Base-by-base conservation (phyloP, 345 rosid genomes). In the Ricinus communis region DNA sequence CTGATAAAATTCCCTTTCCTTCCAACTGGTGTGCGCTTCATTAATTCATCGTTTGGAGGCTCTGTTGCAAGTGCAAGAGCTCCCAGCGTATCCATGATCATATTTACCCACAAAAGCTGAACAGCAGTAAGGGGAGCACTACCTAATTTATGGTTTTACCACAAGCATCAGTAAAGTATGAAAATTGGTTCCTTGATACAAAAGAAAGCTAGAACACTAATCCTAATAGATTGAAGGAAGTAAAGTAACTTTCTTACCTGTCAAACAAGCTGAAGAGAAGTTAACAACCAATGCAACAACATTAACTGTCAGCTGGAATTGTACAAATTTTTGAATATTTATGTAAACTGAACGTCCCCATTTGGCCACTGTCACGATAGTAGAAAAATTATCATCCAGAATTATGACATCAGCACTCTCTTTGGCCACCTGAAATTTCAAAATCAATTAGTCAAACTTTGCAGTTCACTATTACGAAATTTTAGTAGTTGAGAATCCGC, bases 321-420 rank as follows among this genome's bases (percentile, higher is more conserved):
- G 98, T n/a, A 91, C 96, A 62, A 93, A 91, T 74, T 93, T 93
- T 77, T 93, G 96, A 68, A 91, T 93, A 72, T 93, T 93, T 27
- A 93, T 81, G 82, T 93, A 93, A 43, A 93, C 96, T 41, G 98
- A 93, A 47, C 96, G 94, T 46, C 98, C 98, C 96, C 96, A 93
- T 86, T 83, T 91, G 71, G 96, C 97, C 18, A 93, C 98, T 30
- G 98, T 93, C 70, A 84, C 98, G 31, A 93, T 93, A 2, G 98
- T 91, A 56, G 97, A 89, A 85, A 93, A 93, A 59, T 93, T 93
- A 77, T 93, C 98, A 52, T 93, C 98, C 65, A 91, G 87, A 70
- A 93, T 93, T 65, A 93, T 79, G 47, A 93, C 97, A 85, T 93
- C 98, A 1, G 98, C 98, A 61, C 98, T 93, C 89, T 93, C 98